Evolutionary conservation across 192 early-diverging fungal genomes (phyloP), one percentile per base, ranked within the genome.

Genomic region (Neocallimastix lanati): DNA sequence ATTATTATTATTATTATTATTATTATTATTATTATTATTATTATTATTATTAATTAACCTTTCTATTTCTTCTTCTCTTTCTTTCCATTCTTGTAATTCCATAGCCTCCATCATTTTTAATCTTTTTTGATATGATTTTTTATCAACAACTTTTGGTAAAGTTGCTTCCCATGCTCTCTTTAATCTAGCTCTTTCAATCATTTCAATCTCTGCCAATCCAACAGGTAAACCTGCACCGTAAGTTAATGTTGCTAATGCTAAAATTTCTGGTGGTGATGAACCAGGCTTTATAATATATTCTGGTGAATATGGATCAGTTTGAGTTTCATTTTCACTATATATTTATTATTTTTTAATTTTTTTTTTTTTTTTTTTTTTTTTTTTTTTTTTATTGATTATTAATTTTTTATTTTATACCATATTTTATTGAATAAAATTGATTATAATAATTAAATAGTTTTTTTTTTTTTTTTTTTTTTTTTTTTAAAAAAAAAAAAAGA

Each of bases 61-160:
- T 35, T 79, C 76, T 37, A 91, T 91, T 81, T 91, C 90, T 35
- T 84, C 29, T 77, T 91, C 90, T 28, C 90, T 77, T 78, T 88
- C 88, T 37, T 88, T 81, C 90, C 90, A 90, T 80, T 91, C 90
- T 77, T 80, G 76, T 76, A 90, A 78, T 79, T 90, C 90, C 88
- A 90, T 90, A 77, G 85, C 87, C 80, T 91, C 90, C 90, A 91
- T 91, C 88, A 91, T 90, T 78, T 82, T 84, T 79, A 90, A 80
- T 15, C 90, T 78, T 40, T 81, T 78, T 77, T 90, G 85, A 83
- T 90, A 91, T 28, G 84, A 82, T 27, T 83, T 87, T 79, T 87
- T 82, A 80, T 91, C 88, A 3, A 84, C 82, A 16, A 90, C 90
- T 40, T 83, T 80, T 5, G 90, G 90, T 28, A 91, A 79, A 58